phyloP scores from a whole-genome alignment of 345 rosid genomes.

The Trapa incisa region DNA sequence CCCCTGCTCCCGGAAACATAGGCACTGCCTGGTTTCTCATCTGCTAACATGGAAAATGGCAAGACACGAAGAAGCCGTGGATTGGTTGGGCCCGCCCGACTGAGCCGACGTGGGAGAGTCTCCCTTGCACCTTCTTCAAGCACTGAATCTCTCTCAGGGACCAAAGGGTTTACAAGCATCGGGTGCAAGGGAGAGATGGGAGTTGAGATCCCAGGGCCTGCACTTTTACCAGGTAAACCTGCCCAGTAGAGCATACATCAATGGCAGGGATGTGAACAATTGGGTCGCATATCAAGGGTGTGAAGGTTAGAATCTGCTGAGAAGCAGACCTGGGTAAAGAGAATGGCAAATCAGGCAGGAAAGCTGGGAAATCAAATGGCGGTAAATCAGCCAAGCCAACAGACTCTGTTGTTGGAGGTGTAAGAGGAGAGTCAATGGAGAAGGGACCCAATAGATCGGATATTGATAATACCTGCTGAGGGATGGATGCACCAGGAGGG shows the following conservation, averaged over 20 bases:
- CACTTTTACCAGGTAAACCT: constrained; percentile 73
- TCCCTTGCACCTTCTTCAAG: constrained; percentile 89
- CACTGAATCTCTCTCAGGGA: constrained; percentile 45
- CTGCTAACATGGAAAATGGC: constrained; percentile 20
- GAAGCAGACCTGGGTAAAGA: constrained; percentile 37
- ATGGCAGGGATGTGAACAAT: constrained; percentile 85
- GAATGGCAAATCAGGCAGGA: constrained; percentile 48
- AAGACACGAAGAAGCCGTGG: not conserved
- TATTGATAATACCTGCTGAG: constrained; percentile 25
- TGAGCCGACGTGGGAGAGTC: constrained; percentile 66
- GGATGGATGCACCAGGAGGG: constrained; percentile 42
- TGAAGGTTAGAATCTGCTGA: constrained; percentile 63
- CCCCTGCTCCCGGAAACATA: constrained; percentile 50
- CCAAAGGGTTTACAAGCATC: constrained; percentile 37
- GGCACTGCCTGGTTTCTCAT: constrained; percentile 25
- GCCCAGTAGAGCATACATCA: constrained; percentile 89
- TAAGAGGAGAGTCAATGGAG: constrained; percentile 23
- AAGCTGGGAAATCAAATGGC: constrained; percentile 34
- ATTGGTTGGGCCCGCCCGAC: constrained; percentile 29
- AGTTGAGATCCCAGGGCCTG: constrained; percentile 55
- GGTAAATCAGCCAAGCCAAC: constrained; percentile 28
- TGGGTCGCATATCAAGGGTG: constrained; percentile 81
- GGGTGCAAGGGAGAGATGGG: constrained; percentile 52
- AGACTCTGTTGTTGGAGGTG: constrained; percentile 13
- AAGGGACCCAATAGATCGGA: constrained; percentile 29